Percentiles rank a stretch among this genome's conserved stretches.
These are phyloP conservation scores for Capronia americana DNA, from an alignment of 2,329 filamentous ascomycete genomes.

Conservation along the genomic window DNA sequence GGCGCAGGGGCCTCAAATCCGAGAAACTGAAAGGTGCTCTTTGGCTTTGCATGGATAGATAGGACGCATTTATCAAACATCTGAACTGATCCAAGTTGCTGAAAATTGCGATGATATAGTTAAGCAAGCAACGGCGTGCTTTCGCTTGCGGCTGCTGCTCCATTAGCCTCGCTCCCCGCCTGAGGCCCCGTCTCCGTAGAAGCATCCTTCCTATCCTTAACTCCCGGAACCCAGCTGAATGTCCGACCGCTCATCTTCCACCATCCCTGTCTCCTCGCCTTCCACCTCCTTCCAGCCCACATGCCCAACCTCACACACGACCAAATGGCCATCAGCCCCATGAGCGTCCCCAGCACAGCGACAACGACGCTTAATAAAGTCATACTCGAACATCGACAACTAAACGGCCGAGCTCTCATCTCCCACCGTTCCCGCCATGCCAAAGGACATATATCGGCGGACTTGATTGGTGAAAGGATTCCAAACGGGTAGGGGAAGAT, in stretches of 20 bases:
- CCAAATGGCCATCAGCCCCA: conserved; percentile 70
- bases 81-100: neutral
- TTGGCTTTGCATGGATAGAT: neutral
- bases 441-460: conserved; percentile 48
- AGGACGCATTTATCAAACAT: neutral
- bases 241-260: conserved; percentile 37
- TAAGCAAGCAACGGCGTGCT: conserved; percentile 29
- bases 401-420: conserved; percentile 47
- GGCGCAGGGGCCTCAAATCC: neutral
- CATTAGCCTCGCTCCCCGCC: neutral
- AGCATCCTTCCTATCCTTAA: conserved; percentile 7
- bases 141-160: conserved; percentile 16
- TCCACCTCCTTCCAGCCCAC: conserved; percentile 28
- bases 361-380: conserved; percentile 47
- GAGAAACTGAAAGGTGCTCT: neutral
- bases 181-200: conserved; percentile 9
- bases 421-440: conserved; percentile 52
- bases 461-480: conserved; percentile 48
- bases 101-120: neutral
- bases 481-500: conserved; percentile 42
- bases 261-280: conserved; percentile 32
- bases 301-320: conserved; percentile 74
- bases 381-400: conserved; percentile 50
- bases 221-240: conserved; percentile 6
- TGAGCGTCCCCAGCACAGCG: conserved; percentile 51